These are phyloP conservation scores for Herpotrichia juniperi DNA, from an alignment of 2,329 filamentous ascomycete species.

Conservation along the genomic window DNA sequence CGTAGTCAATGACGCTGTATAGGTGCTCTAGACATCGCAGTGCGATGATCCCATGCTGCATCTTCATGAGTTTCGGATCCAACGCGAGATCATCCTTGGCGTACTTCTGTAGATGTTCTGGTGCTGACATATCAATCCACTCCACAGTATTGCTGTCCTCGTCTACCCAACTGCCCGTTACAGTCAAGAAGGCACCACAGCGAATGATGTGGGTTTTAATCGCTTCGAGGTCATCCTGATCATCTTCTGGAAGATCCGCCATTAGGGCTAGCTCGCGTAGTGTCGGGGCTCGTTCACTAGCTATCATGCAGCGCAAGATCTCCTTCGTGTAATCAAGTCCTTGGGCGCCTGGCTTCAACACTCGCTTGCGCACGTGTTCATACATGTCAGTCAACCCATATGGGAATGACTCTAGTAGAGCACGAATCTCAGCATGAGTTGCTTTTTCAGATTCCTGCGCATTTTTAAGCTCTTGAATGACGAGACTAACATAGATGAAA, in stretches of 20 bases:
- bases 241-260: conserved; percentile 23
- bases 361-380: conserved; percentile 25
- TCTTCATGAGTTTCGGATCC: conserved; percentile 21
- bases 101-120: conserved; percentile 24
- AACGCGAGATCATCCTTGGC: conserved; percentile 24
- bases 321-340: conserved; percentile 32
- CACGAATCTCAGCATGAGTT: conserved; percentile 22
- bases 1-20: conserved; percentile 3
- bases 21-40: conserved; percentile 20
- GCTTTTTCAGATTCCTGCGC: conserved; percentile 13
- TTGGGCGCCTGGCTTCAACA: conserved; percentile 18
- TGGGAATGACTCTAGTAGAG: conserved; percentile 27
- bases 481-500: conserved; percentile 27
- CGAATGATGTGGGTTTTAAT: conserved; percentile 24
- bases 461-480: conserved; percentile 31
- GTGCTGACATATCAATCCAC: conserved; percentile 28
- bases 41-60: conserved; percentile 33
- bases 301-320: conserved; percentile 24
- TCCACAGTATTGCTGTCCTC: conserved; percentile 24
- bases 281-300: conserved; percentile 24
- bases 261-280: conserved; percentile 29
- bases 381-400: conserved; percentile 31
- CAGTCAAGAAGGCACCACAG: conserved; percentile 27
- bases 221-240: conserved; percentile 16
- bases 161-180: conserved; percentile 23